Evolutionary conservation across 176 grass and related monocot species (phyloP), one percentile per base, ranked within the genome.

Genomic region (Carex littledalei): DNA sequence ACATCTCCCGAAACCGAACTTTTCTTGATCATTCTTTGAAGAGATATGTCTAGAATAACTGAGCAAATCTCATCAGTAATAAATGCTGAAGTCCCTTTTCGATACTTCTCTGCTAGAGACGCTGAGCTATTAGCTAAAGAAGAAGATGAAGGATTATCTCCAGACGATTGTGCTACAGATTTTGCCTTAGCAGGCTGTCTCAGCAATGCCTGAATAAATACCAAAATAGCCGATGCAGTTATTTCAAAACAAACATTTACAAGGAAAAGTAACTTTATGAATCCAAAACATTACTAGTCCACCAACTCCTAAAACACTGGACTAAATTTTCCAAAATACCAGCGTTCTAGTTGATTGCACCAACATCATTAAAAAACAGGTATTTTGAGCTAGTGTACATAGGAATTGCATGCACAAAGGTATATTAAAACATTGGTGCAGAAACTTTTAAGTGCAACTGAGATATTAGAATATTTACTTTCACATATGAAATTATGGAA

Each of bases 21-120:
- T 88, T 92, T 98, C 87, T 98, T 98, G 43, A 94, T 88, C 96
- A 98, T 95, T 90, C 90, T 95, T 90, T 90, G 87, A 71, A 98
- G 91, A 65, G 96, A 89, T 86, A 94, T 86, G 83, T 98, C 91
- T 87, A 98, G 89, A 85, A 98, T 87, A 88, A 84, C 83, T 81
- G 80, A 81, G 81, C 89, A 98, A 65, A 98, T 92, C 72, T 92
- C 93, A 90, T 98, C 91, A 57, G 90, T 92, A 63, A 98, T 86
- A 76, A 94, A 94, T 79, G 84, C 35, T 2, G 84, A 94, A 37
- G 90, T 73, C 32, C 88, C 86, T 88, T 92, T 98, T 80, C 94
- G 92, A 53, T 98, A 90, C 85, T 92, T 98, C 84, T 95, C 96
- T 63, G 72, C 81, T 88, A 87, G 86, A 80, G 81, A 63, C 6